A percentile compares a stretch with the other conserved stretches of the same genome.
phyloP scores from a whole-genome alignment of 2,329 filamentous ascomycete genomes.

The Arthrobotrys sphaeroides region DNA sequence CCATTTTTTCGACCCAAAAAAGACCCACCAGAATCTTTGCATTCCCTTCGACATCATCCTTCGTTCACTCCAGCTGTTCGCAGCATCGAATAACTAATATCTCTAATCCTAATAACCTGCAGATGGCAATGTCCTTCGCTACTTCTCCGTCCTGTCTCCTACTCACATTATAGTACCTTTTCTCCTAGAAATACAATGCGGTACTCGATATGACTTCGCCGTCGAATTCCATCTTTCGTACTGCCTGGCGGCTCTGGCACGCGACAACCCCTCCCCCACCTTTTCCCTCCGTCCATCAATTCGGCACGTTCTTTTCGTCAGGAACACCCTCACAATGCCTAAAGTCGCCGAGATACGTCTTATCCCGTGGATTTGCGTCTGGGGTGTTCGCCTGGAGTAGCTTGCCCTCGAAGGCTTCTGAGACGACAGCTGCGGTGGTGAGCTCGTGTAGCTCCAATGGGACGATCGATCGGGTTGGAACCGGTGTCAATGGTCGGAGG shows the following conservation, averaged over 20 bases:
- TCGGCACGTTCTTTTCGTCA: conserved; percentile 37
- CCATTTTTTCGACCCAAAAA: conserved; percentile 8
- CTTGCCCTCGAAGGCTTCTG: conserved; percentile 54
- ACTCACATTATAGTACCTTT: not conserved
- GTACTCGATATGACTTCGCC: conserved; percentile 1
- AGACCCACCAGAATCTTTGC: not conserved
- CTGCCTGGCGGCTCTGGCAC: conserved; percentile 48
- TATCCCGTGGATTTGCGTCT: conserved; percentile 57
- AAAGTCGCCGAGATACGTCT: conserved; percentile 55
- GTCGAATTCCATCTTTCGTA: conserved; percentile 29
- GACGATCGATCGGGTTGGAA: conserved; percentile 44
- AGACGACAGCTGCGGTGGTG: conserved; percentile 56
- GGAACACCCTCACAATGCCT: conserved; percentile 20
- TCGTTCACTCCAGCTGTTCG: not conserved
- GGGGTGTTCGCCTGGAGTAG: conserved; percentile 57
- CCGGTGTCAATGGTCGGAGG: conserved; percentile 48
- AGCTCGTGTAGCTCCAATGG: conserved; percentile 48
- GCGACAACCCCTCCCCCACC: conserved; percentile 50
- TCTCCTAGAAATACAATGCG: not conserved
- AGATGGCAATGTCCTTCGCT: conserved; percentile 10
- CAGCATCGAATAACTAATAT: conserved; percentile 11
- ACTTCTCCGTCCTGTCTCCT: not conserved
- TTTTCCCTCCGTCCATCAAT: conserved; percentile 18
- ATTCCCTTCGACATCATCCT: conserved; percentile 7
- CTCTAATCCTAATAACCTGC: not conserved